These are phyloP conservation scores for Massarina eburnea DNA, from an alignment of 2,329 filamentous ascomycete species.

Conservation along the genomic window DNA sequence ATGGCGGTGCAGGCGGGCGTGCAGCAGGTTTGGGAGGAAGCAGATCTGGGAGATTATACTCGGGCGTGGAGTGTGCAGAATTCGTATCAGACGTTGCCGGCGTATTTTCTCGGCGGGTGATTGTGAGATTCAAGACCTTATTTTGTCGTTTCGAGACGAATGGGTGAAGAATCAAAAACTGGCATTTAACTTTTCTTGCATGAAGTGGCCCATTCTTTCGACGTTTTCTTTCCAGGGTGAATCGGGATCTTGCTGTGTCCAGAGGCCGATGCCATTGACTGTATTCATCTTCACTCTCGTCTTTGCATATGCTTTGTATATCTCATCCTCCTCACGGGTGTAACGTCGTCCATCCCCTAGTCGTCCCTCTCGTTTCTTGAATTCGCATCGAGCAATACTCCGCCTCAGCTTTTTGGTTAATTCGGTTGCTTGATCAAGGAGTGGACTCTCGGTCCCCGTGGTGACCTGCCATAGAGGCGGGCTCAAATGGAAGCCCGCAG, in stretches of 20 bases:
- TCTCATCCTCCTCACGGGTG: conserved; percentile 28
- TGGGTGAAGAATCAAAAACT: conserved; percentile 1
- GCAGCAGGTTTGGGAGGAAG: conserved; percentile 6
- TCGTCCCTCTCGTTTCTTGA: conserved; percentile 27
- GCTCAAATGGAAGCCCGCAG: conserved; percentile 39
- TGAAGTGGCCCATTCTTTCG: conserved; percentile 27
- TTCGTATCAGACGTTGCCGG: too few species aligned
- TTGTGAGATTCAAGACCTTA: neutral
- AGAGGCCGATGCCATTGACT: conserved; percentile 24
- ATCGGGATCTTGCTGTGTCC: conserved; percentile 19
- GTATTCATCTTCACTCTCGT: conserved; percentile 19
- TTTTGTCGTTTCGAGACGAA: too few species aligned
- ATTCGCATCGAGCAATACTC: conserved; percentile 40
- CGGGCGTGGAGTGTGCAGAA: too few species aligned
- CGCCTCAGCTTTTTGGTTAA: conserved; percentile 43
- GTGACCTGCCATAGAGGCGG: conserved; percentile 47
- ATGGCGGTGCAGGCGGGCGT: conserved; percentile 5
- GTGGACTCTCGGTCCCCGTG: conserved; percentile 40
- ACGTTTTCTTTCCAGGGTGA: conserved; percentile 13
- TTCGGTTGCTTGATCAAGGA: conserved; percentile 46
- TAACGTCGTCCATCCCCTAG: conserved; percentile 23
- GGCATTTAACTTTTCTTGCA: conserved; percentile 24
- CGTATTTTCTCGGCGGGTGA: neutral
- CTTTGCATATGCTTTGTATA: conserved; percentile 30
- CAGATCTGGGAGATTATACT: neutral